Evolutionary conservation across 2,329 filamentous ascomycete genomes (phyloP).

Genomic region (Paecilomyces niveus): DNA sequence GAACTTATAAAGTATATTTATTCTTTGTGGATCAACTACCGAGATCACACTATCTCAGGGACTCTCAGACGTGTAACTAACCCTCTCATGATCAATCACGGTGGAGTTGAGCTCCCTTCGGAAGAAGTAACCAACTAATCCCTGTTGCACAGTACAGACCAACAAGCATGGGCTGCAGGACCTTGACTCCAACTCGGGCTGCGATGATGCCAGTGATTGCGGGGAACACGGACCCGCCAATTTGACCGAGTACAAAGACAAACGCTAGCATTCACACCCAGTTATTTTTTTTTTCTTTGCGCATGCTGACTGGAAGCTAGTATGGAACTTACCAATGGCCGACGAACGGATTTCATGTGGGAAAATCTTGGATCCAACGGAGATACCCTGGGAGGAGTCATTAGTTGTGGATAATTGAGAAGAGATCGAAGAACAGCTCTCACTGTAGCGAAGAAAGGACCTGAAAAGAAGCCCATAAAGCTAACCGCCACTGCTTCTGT

Average conservation of each 20-base stretch:
- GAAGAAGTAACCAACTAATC: conserved; percentile 40
- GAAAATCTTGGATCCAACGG: conserved; percentile 48
- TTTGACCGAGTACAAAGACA: conserved; percentile 52
- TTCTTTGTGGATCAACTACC: no score
- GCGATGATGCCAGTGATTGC: conserved; percentile 50
- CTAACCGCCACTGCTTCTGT: conserved; percentile 49
- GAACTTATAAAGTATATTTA: no score
- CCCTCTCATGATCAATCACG: not conserved
- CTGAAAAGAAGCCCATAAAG: conserved; percentile 51
- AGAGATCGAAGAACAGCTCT: conserved; percentile 1
- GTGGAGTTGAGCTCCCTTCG: conserved; percentile 7
- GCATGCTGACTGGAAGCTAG: not conserved
- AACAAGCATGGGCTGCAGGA: conserved; percentile 48
- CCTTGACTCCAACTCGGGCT: conserved; percentile 36
- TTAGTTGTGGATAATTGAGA: not conserved
- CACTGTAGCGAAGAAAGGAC: conserved; percentile 53
- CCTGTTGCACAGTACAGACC: conserved; percentile 41
- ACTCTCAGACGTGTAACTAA: no score
- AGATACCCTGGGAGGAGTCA: conserved; percentile 26
- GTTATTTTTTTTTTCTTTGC: not conserved
- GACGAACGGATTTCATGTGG: conserved; percentile 40
- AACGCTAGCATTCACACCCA: conserved; percentile 22
- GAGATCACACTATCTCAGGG: no score
- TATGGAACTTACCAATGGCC: conserved; percentile 31
- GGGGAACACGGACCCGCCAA: conserved; percentile 50